Conservation (phyloP, 2,329 filamentous ascomycete species). For the Pseudocercospora fuligena region DNA sequence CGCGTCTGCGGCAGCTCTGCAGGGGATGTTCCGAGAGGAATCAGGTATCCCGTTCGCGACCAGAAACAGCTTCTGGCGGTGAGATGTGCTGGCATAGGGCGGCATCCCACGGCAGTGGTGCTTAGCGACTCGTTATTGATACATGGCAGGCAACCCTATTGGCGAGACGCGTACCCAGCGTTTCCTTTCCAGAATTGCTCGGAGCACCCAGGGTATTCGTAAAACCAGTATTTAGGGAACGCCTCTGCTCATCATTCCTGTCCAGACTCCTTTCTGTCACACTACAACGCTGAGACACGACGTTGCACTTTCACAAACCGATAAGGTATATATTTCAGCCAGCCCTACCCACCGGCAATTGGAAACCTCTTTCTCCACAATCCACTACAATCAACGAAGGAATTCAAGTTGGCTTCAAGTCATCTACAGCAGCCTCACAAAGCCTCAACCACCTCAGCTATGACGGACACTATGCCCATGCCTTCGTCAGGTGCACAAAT, state of each 20-base stretch:
- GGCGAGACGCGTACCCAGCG: not conserved
- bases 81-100: conserved; percentile 19
- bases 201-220: not conserved
- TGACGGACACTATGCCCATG: conserved; percentile 42
- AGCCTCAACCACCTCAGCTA: conserved; percentile 25
- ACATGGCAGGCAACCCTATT: conserved; percentile 14
- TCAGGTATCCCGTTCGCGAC: not conserved
- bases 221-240: conserved; percentile 8
- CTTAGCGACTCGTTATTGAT: not conserved
- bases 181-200: conserved; percentile 5
- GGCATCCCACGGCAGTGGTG: conserved; percentile 9
- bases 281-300: conserved; percentile 1
- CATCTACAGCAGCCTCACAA: not conserved
- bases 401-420: conserved; percentile 1
- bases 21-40: not conserved
- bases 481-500: conserved; percentile 31
- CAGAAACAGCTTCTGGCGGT: conserved; percentile 7
- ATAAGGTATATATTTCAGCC: not conserved
- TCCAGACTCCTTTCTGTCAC: not conserved
- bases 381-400: not conserved
- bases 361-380: not conserved
- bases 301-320: conserved; percentile 8
- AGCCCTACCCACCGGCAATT: not conserved
- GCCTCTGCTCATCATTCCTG: not conserved
- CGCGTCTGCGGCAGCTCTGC: not conserved